Evolutionary conservation across 108 stramenopile genomes (phyloP).

Genomic region (Fragilariopsis cylindrus): DNA sequence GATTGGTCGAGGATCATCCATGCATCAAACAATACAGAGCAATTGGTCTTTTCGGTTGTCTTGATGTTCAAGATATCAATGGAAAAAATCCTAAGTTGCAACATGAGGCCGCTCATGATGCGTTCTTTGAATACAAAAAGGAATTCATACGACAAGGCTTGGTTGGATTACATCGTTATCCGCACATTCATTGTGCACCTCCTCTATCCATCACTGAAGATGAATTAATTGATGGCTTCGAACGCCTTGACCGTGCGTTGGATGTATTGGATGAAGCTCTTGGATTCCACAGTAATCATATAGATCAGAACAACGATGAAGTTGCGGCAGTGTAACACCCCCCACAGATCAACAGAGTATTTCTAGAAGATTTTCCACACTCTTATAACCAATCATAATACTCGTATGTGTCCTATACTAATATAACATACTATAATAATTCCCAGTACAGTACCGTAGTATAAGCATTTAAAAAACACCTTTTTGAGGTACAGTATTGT

Average conservation of each 20-base stretch:
- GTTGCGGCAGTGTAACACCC: conserved; percentile 6
- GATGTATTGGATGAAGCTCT: conserved; percentile 53
- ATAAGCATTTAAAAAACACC: no score
- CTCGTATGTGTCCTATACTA: no score
- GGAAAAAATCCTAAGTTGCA: conserved; percentile 53
- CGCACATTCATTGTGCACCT: conserved; percentile 65
- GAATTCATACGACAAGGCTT: conserved; percentile 48
- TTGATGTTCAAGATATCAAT: conserved; percentile 46
- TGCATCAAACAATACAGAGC: conserved; percentile 57
- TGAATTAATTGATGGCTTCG: conserved; percentile 63
- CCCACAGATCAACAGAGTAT: not conserved
- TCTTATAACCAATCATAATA: not conserved
- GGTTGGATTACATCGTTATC: conserved; percentile 60
- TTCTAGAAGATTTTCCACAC: not conserved
- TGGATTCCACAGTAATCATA: conserved; percentile 23
- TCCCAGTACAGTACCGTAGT: no score
- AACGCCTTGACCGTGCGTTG: conserved; percentile 50
- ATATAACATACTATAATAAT: no score
- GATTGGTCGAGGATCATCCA: conserved; percentile 47
- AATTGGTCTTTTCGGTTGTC: conserved; percentile 64
- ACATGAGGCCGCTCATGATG: conserved; percentile 50
- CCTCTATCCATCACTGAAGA: conserved; percentile 51
- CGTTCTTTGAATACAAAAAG: conserved; percentile 56
- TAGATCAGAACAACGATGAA: not conserved
- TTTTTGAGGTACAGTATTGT: no score